phyloP scores from a whole-genome alignment of 164 flowering plant genomes.

The Kalanchoe fedtschenkoi region DNA sequence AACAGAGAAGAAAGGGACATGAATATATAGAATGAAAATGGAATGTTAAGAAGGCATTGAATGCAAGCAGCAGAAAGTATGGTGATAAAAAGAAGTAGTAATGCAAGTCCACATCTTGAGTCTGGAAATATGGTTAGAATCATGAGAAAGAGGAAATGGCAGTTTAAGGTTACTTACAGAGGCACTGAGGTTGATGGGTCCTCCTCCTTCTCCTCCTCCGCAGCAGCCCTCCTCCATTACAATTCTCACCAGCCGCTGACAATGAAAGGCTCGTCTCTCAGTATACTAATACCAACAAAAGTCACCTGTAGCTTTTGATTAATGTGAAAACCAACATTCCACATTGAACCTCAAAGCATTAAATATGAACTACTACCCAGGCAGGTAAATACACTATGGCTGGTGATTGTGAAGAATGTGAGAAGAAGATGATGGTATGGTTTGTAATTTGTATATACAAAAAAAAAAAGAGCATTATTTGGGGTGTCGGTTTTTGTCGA shows the following conservation, averaged over 20 bases:
- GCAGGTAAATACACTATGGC: too few species aligned
- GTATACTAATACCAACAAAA: neutral
- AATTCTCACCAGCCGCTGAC: neutral
- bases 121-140: constrained; percentile 6
- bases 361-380: too few species aligned
- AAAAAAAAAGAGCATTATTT: too few species aligned
- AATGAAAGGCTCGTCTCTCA: neutral
- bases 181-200: neutral
- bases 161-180: neutral
- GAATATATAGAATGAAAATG: constrained; percentile 9
- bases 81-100: constrained; percentile 11
- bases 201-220: neutral
- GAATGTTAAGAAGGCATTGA: constrained; percentile 17
- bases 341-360: neutral
- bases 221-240: neutral
- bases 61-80: constrained; percentile 13
- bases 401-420: too few species aligned
- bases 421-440: too few species aligned
- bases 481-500: too few species aligned
- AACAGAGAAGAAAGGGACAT: constrained; percentile 2
- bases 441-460: too few species aligned
- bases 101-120: constrained; percentile 15
- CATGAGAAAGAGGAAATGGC: constrained; percentile 1
- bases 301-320: neutral
- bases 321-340: neutral